A percentile compares a stretch with the other conserved stretches of the same genome.
These are phyloP conservation scores for Aspergillus costaricaensis DNA, from an alignment of 2,329 filamentous ascomycete species.

Conservation along the genomic window DNA sequence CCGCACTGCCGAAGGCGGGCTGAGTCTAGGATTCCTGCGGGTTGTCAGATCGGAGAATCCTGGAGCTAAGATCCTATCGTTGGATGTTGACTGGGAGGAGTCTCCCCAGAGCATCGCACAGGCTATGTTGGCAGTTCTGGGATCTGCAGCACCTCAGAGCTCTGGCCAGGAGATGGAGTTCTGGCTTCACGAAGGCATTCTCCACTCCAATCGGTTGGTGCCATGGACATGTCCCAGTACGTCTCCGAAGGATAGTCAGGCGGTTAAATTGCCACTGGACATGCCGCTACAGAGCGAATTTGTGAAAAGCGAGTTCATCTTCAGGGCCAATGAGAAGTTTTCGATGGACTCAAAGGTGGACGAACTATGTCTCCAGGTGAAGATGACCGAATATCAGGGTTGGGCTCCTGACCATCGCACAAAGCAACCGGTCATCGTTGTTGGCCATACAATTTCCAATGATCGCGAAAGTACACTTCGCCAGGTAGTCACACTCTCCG, in stretches of 20 bases:
- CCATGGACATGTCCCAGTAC: background rate
- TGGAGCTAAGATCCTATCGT: background rate
- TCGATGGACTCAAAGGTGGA: background rate
- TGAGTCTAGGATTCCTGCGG: conserved; percentile 6
- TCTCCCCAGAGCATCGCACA: background rate
- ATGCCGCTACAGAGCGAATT: background rate
- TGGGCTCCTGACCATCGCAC: background rate
- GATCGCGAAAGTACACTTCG: background rate
- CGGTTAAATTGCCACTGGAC: background rate
- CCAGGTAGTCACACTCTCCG: background rate
- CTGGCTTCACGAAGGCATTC: conserved; percentile 4
- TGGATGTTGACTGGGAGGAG: conserved; percentile 1
- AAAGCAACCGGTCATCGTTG: background rate
- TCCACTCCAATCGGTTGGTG: background rate
- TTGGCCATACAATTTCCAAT: background rate
- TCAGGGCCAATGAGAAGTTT: background rate
- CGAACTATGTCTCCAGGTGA: background rate
- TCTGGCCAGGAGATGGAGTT: conserved; percentile 6
- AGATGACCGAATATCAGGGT: background rate
- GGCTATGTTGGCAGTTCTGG: background rate
- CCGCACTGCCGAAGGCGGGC: background rate
- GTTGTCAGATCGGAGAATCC: conserved; percentile 1
- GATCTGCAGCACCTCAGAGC: background rate
- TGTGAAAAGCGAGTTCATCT: background rate
- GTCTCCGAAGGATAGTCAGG: background rate